phyloP scores from a whole-genome alignment of 306 rosid genomes.

The Urtica urens region DNA sequence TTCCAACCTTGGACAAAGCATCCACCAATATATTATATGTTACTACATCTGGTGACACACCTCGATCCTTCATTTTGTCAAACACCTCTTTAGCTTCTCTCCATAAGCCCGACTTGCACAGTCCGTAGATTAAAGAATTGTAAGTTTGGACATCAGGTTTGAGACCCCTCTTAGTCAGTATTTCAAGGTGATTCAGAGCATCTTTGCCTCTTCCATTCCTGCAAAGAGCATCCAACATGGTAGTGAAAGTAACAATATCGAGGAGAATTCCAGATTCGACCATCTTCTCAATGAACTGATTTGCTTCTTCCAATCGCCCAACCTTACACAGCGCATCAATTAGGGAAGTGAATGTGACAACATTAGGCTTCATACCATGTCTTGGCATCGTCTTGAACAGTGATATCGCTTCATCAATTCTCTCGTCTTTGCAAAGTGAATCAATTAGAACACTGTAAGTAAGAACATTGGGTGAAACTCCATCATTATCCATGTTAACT shows the following conservation, averaged over 20 bases:
- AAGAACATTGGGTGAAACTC: not conserved
- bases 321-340: not conserved
- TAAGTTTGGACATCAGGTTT: no score
- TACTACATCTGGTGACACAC: no score
- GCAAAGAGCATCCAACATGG: not conserved
- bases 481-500: not conserved
- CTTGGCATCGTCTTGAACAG: not conserved
- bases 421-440: conserved; percentile 1
- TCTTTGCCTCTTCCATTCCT: not conserved
- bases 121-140: no score
- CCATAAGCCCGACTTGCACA: no score
- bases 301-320: not conserved
- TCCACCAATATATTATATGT: no score
- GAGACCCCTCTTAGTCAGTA: not conserved
- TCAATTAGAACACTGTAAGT: not conserved
- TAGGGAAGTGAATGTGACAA: not conserved
- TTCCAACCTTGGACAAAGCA: no score
- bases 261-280: not conserved
- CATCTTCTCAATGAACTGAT: not conserved
- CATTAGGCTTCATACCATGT: not conserved
- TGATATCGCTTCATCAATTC: not conserved
- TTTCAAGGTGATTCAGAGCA: not conserved
- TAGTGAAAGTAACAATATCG: not conserved
- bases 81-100: no score
- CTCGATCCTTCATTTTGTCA: no score